Evolutionary conservation across 257 asterid genomes (phyloP), one percentile per base, ranked within the genome.

Genomic region (Scutellaria galericulata): DNA sequence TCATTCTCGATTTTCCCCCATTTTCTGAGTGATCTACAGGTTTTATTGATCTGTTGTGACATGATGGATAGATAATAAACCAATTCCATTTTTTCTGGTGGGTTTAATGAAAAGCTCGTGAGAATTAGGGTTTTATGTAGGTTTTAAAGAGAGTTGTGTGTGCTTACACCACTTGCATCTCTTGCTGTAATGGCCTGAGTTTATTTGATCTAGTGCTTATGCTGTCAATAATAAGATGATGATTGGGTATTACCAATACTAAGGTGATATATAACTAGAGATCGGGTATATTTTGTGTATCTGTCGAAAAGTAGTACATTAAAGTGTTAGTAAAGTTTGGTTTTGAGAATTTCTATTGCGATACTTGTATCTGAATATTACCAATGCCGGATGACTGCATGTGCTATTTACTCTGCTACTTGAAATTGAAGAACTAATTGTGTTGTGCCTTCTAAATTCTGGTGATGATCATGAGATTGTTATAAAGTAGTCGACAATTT

Each of bases 1-100:
- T 31, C 37, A 31, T 4, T 31, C 4, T 31, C 3, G 37, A 31
- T 31, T 31, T 31, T 31, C 5, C 37, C 37, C 37, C 4, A 24
- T 24, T 31, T 31, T 31, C 62, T 31, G 37, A 64, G 76, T 71
- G 81, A 83, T 83, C 72, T 72, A 27, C 39, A 22, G 1, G 12
- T 56, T 72, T 58, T 5, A 22, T 11, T 75, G 75, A 63, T 75
- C 58, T 74, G 54, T 53, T 11, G 68, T 71, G 71, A 47, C 11
- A 6, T 57, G 15, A 35, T 66, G 54, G 47, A 13, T 13, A 46
- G 13, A 5, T 37, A 41, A 35, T 15, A 14, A n/a, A 54, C 10
- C 31, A 35, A 31, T 68, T 20, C 15, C 22, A 44, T 62, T 52
- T 68, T 42, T 46, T 59, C 37, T 44, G 14, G 66, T 53, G 51